phyloP scores from a whole-genome alignment of 2,329 filamentous ascomycete genomes.

The Arthroderma sp. region DNA sequence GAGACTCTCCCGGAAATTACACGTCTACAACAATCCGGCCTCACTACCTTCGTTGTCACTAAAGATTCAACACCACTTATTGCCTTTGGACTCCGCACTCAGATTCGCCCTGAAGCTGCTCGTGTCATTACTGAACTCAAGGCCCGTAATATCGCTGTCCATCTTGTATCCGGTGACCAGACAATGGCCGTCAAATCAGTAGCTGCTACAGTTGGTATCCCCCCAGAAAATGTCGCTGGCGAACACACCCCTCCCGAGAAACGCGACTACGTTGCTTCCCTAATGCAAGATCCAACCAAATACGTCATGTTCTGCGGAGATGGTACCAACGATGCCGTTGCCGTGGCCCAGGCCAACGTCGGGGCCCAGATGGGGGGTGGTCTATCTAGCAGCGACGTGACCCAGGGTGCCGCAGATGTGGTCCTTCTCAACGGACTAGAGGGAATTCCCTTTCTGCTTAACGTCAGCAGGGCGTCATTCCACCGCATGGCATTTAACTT shows the following conservation, averaged over 20 bases:
- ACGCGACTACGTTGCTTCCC: conserved; percentile 35
- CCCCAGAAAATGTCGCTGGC: conserved; percentile 26
- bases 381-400: conserved; percentile 46
- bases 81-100: conserved; percentile 39
- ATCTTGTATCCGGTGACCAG: conserved; percentile 47
- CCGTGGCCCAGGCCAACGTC: conserved; percentile 56
- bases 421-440: conserved; percentile 45
- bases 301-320: conserved; percentile 60
- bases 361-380: conserved; percentile 51
- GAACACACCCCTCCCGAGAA: conserved; percentile 43
- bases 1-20: conserved; percentile 19
- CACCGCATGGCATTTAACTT: conserved; percentile 54
- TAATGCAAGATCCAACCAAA: conserved; percentile 14
- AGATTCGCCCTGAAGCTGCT: conserved; percentile 37
- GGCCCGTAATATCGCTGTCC: conserved; percentile 35
- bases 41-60: conserved; percentile 46
- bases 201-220: conserved; percentile 33
- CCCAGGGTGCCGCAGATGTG: conserved; percentile 53
- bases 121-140: conserved; percentile 40
- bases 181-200: conserved; percentile 34
- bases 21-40: conserved; percentile 26
- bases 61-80: conserved; percentile 32
- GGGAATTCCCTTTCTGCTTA: conserved; percentile 46
- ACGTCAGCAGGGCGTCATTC: conserved; percentile 34
- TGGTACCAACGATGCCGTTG: conserved; percentile 65